phyloP scores from a whole-genome alignment of 768 basidiomycete genomes.

The Phaeotremella skinneri region DNA sequence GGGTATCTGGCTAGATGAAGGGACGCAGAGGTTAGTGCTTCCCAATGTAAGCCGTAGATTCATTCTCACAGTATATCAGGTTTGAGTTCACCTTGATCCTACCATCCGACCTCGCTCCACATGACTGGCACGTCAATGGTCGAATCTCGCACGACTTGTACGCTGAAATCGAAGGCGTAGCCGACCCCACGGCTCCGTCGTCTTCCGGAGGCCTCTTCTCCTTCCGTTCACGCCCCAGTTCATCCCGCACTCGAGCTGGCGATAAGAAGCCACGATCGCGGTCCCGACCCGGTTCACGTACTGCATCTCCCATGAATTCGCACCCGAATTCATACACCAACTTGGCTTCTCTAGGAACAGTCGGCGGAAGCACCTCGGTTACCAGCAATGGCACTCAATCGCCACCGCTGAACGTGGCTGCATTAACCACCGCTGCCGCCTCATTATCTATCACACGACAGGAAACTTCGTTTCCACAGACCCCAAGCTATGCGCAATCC shows the following conservation, averaged over 20 bases:
- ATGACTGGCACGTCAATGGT: conserved; percentile 32
- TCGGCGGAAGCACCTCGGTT: conserved; percentile 25
- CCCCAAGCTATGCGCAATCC: conserved; percentile 20
- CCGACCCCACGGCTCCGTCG: conserved; percentile 6
- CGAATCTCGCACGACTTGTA: conserved; percentile 28
- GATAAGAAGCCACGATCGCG: background rate
- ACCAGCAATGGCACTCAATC: conserved; percentile 10
- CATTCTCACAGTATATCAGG: conserved; percentile 5
- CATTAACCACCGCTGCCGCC: conserved; percentile 6
- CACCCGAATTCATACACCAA: no score
- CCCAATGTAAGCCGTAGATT: background rate
- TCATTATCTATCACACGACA: conserved; percentile 22
- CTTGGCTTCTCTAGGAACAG: no score
- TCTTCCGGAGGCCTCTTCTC: conserved; percentile 12
- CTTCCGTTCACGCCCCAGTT: background rate
- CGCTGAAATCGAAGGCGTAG: conserved; percentile 34
- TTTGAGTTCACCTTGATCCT: conserved; percentile 41
- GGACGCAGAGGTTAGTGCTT: conserved; percentile 27
- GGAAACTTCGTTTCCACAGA: conserved; percentile 17
- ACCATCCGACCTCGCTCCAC: conserved; percentile 30
- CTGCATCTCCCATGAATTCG: background rate
- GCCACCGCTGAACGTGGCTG: background rate
- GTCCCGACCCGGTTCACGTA: background rate
- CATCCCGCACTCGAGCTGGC: background rate
- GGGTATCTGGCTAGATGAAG: conserved; percentile 41